phyloP scores from a whole-genome alignment of 2,329 filamentous ascomycete genomes.

The Aureobasidium uvarum region DNA sequence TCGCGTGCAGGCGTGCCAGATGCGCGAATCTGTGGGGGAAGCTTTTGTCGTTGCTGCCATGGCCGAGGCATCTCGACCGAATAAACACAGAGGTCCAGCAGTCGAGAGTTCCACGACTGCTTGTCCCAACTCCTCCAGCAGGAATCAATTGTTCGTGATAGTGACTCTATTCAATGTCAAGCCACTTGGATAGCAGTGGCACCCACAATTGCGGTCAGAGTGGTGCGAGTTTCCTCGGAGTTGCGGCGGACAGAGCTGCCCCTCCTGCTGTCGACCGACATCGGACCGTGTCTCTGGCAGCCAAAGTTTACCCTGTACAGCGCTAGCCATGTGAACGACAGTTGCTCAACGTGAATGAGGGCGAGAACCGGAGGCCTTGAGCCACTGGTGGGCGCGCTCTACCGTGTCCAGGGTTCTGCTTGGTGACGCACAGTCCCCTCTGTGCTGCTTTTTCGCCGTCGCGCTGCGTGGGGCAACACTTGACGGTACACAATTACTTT shows the following conservation, averaged over 20 bases:
- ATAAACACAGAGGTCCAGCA: not conserved
- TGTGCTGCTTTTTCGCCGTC: constrained; percentile 22
- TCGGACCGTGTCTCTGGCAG: not conserved
- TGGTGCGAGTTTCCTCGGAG: constrained; percentile 20
- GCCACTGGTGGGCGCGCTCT: not conserved
- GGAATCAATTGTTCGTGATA: not conserved
- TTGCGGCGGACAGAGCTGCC: constrained; percentile 7
- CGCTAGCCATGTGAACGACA: constrained; percentile 26
- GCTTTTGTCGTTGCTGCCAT: not conserved
- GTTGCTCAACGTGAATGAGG: constrained; percentile 16
- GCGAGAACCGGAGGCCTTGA: constrained; percentile 9
- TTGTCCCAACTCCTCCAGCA: not conserved
- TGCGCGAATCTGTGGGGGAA: constrained; percentile 8
- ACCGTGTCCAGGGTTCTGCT: not conserved
- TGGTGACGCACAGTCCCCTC: constrained; percentile 20
- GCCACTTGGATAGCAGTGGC: constrained; percentile 15
- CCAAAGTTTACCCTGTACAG: constrained; percentile 11
- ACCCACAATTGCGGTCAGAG: not conserved
- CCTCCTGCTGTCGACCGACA: constrained; percentile 7
- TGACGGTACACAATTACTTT: constrained; percentile 26
- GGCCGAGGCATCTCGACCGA: constrained; percentile 10
- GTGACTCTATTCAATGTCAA: not conserved
- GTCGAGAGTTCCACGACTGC: not conserved
- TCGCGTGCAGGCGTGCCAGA: constrained; percentile 2
- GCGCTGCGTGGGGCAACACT: constrained; percentile 12